phyloP scores from a whole-genome alignment of 768 basidiomycete species.

The Trametes villosa region DNA sequence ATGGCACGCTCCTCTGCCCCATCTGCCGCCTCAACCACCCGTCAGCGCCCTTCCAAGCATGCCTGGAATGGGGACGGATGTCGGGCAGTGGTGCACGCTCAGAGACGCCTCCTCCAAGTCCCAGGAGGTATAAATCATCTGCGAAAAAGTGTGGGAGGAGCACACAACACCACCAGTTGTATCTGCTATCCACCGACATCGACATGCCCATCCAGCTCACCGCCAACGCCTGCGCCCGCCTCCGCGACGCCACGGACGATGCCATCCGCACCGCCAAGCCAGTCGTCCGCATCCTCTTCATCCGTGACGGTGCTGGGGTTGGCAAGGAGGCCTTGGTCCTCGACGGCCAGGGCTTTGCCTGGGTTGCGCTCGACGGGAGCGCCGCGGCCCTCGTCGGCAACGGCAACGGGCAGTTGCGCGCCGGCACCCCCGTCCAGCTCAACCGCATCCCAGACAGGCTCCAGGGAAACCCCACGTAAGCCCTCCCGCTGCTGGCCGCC shows the following conservation, averaged over 20 bases:
- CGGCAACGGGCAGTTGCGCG: background rate
- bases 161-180: too few relatives aligned
- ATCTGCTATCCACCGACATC: too few relatives aligned
- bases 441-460: background rate
- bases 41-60: background rate
- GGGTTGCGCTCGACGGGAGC: background rate
- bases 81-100: too few relatives aligned
- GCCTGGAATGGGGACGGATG: background rate
- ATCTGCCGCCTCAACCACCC: background rate
- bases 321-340: background rate
- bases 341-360: background rate
- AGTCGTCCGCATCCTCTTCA: slow-evolving; percentile 2
- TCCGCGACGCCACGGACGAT: background rate
- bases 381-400: background rate
- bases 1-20: background rate
- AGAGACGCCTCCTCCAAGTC: background rate
- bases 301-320: background rate
- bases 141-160: too few relatives aligned
- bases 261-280: slow-evolving; percentile 1
- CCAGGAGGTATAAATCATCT: background rate
- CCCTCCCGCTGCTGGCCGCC: too few relatives aligned
- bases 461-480: background rate
- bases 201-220: background rate
- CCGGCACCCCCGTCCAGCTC: slow-evolving; percentile 1
- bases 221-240: background rate